Percentiles rank a stretch among this genome's conserved stretches.
Conservation (phyloP, 1,284 basidiomycete species). For the Rhodotorula sp. region DNA sequence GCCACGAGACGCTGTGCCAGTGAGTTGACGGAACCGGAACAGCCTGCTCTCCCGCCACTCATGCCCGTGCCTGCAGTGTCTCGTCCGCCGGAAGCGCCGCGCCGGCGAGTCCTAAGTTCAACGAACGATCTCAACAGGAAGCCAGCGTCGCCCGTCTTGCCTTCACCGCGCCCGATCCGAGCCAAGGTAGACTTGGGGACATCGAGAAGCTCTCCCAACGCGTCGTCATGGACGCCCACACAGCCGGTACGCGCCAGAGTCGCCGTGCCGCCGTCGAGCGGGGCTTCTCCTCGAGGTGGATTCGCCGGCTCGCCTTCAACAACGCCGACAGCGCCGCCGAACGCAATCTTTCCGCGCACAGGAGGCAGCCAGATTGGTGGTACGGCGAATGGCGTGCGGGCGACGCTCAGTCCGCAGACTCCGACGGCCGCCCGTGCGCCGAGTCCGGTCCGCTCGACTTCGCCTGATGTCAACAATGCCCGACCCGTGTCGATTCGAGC, state of each 20-base stretch:
- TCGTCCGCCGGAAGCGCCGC: constrained; percentile 11
- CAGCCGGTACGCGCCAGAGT: constrained; percentile 20
- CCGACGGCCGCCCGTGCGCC: constrained; percentile 9
- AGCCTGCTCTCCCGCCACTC: no score
- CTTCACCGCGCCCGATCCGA: constrained; percentile 9
- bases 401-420: constrained; percentile 5
- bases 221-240: constrained; percentile 9
- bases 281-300: background rate
- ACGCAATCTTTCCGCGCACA: background rate
- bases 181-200: constrained; percentile 22
- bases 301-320: constrained; percentile 15
- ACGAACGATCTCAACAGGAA: constrained; percentile 5
- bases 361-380: background rate
- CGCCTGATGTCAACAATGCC: constrained; percentile 4
- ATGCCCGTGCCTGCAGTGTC: constrained; percentile 16
- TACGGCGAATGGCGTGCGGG: background rate
- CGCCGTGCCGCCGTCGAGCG: background rate
- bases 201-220: background rate
- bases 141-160: background rate
- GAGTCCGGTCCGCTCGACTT: constrained; percentile 9
- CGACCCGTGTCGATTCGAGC: background rate
- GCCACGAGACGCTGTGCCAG: background rate
- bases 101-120: constrained; percentile 20
- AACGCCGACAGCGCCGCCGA: constrained; percentile 1
- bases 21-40: no score